Percentiles rank a stretch among this genome's conserved stretches.
Evolutionary conservation across 257 asterid genomes (phyloP).

Genomic region (Nicotiana otophora): DNA sequence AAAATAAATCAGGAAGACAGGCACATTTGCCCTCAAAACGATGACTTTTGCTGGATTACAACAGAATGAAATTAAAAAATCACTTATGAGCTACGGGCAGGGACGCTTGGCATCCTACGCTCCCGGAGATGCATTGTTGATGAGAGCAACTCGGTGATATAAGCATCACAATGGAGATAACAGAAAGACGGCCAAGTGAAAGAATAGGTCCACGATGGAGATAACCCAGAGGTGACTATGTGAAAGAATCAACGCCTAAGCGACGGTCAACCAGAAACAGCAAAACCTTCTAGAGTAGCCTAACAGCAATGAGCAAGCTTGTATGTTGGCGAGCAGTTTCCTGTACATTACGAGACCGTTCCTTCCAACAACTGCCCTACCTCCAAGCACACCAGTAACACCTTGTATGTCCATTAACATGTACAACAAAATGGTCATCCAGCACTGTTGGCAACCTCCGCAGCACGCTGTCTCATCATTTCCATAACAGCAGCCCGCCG

Average conservation of each 20-base stretch:
- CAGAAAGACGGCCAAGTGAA: background rate
- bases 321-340: background rate
- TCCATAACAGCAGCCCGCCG: constrained; percentile 95
- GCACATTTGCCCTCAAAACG: constrained; percentile 13
- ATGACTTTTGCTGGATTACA: background rate
- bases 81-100: background rate
- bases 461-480: constrained; percentile 98
- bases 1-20: constrained; percentile 8
- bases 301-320: background rate
- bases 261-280: background rate
- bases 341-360: background rate
- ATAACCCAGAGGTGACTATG: background rate
- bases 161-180: constrained; percentile 3
- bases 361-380: background rate
- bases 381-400: background rate
- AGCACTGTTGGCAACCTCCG: constrained; percentile 72
- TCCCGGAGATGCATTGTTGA: background rate
- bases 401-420: background rate
- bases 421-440: constrained; percentile 7
- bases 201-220: background rate
- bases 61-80: constrained; percentile 11
- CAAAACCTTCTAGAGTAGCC: background rate
- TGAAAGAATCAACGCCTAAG: background rate
- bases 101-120: constrained; percentile 1
- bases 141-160: background rate